Percentiles rank a stretch among this genome's conserved stretches.
These are phyloP conservation scores for Sporothrix brunneoviolacea DNA, from an alignment of 2,329 filamentous ascomycete species.

Conservation along the genomic window DNA sequence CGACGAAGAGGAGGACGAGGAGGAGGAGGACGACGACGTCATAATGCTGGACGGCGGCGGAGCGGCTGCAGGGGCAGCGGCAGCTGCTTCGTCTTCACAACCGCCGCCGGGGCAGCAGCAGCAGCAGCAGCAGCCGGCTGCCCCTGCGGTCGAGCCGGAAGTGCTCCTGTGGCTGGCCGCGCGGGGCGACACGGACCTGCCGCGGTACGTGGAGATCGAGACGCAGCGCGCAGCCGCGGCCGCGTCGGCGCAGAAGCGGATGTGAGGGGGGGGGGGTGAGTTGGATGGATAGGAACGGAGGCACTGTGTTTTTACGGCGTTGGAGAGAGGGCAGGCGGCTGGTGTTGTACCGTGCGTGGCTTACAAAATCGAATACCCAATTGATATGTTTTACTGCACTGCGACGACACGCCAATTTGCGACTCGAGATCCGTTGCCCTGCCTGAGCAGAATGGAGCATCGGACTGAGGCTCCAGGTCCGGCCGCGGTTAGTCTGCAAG, in stretches of 20 bases:
- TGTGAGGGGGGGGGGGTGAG: not conserved
- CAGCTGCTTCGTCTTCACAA: slow-evolving; percentile 22
- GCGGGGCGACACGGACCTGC: slow-evolving; percentile 39
- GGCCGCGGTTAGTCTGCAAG: too few relatives aligned
- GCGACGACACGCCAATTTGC: too few relatives aligned
- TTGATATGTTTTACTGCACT: too few relatives aligned
- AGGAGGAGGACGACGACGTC: slow-evolving; percentile 30
- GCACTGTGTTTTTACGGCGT: too few relatives aligned
- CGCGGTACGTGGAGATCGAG: slow-evolving; percentile 36
- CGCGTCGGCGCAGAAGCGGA: slow-evolving; percentile 11
- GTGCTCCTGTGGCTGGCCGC: slow-evolving; percentile 40
- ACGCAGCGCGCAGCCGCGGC: slow-evolving; percentile 16
- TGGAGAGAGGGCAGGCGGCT: too few relatives aligned
- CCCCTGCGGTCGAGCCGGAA: slow-evolving; percentile 35
- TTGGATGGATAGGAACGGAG: not conserved
- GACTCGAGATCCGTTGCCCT: too few relatives aligned
- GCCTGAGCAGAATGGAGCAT: too few relatives aligned
- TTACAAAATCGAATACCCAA: too few relatives aligned
- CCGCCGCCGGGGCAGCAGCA: slow-evolving; percentile 15
- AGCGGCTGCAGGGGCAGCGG: slow-evolving; percentile 12
- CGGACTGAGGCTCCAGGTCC: too few relatives aligned
- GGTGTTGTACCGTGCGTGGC: too few relatives aligned
- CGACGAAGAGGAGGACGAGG: slow-evolving; percentile 46
- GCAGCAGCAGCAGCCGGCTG: slow-evolving; percentile 27
- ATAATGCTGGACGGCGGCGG: slow-evolving; percentile 9